A percentile compares a stretch with the other conserved stretches of the same genome.
phyloP scores from a whole-genome alignment of 352 stramenopile genomes.

The Ochromonadaceae sp. region DNA sequence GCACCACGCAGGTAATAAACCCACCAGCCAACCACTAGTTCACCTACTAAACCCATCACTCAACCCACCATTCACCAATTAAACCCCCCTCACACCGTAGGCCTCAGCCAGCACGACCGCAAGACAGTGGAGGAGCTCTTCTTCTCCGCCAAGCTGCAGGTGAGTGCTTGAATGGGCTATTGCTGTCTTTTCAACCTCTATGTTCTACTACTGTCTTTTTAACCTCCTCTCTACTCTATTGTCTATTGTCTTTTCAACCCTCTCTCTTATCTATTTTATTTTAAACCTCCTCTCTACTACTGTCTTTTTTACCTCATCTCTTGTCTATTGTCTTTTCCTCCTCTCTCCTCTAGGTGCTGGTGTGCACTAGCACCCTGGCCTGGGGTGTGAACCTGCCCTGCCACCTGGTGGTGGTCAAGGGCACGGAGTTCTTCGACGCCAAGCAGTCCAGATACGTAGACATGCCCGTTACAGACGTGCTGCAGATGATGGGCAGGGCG shows the following conservation, averaged over 20 bases:
- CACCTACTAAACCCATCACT: neutral
- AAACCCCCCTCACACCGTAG: too few relatives aligned
- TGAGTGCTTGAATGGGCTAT: slow-evolving; percentile 44
- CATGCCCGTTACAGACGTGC: slow-evolving; percentile 90
- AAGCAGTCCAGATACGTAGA: slow-evolving; percentile 83
- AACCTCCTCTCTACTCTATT: too few relatives aligned
- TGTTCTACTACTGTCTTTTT: too few relatives aligned
- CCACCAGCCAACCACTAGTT: slow-evolving; percentile 34
- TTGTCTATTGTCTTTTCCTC: too few relatives aligned
- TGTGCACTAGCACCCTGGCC: slow-evolving; percentile 74
- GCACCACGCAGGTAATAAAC: slow-evolving; percentile 93
- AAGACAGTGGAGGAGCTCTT: slow-evolving; percentile 93
- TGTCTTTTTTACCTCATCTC: too few relatives aligned
- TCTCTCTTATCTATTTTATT: neutral
- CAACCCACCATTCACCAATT: too few relatives aligned
- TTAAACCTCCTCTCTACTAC: neutral
- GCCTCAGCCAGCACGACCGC: slow-evolving; percentile 58
- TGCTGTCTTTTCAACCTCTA: slow-evolving; percentile 6
- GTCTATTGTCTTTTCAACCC: too few relatives aligned
- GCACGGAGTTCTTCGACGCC: slow-evolving; percentile 90
- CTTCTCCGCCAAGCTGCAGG: slow-evolving; percentile 83
- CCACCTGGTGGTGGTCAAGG: slow-evolving; percentile 94
- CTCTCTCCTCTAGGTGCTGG: slow-evolving; percentile 45
- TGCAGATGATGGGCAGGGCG: slow-evolving; percentile 96
- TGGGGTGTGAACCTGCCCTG: slow-evolving; percentile 65